Conservation (phyloP, 306 rosid genomes). For the Leucaena leucocephala region DNA sequence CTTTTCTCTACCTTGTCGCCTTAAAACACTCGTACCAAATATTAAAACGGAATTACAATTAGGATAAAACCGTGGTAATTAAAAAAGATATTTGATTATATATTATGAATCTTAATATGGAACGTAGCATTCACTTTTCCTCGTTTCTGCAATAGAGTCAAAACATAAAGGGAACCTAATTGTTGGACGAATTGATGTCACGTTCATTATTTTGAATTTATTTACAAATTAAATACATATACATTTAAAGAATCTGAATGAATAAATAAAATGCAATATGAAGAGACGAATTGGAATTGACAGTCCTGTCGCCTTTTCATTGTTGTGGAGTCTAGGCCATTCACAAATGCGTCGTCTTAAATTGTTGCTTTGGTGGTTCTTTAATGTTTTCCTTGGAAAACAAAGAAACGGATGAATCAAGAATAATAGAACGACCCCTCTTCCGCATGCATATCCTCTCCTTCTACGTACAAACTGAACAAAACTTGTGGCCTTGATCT, state of each 20-base stretch:
- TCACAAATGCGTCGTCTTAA: constrained; percentile 1
- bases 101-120: neutral
- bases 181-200: neutral
- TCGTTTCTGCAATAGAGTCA: neutral
- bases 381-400: neutral
- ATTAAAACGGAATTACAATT: neutral
- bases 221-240: constrained; percentile 23
- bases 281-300: constrained; percentile 25
- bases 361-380: neutral
- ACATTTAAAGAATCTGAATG: constrained; percentile 15
- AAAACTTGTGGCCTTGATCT: constrained; percentile 28
- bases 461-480: constrained; percentile 18
- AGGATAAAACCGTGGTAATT: neutral
- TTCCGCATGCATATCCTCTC: neutral
- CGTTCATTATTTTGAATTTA: constrained; percentile 22
- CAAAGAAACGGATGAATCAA: neutral
- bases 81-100: neutral
- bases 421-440: neutral
- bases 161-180: neutral
- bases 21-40: neutral
- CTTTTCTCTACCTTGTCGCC: neutral
- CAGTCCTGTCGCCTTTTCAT: neutral
- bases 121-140: too few species aligned
- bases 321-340: neutral
- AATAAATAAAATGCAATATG: constrained; percentile 29